These are phyloP conservation scores for Simmondsia chinensis DNA, from an alignment of 148 eudicot genomes.

Conservation along the genomic window DNA sequence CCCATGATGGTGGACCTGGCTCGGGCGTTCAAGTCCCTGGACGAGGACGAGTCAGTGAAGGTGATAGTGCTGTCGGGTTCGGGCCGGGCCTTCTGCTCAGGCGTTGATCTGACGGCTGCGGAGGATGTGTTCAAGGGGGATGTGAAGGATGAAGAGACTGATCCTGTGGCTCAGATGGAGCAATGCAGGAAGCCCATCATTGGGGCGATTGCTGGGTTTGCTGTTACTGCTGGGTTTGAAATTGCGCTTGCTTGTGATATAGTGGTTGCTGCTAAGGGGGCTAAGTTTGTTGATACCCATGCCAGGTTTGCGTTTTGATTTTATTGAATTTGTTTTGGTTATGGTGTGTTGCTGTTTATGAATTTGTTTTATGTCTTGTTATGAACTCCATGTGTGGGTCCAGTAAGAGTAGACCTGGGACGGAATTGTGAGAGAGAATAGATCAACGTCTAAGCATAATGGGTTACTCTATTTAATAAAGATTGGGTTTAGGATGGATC, in stretches of 20 bases:
- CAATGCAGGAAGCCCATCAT: constrained; percentile 66
- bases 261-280: constrained; percentile 59
- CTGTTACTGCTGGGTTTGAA: constrained; percentile 92
- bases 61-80: constrained; percentile 75
- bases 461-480: too few species aligned
- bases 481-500: too few species aligned
- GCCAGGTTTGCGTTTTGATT: constrained; percentile 38
- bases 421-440: too few species aligned
- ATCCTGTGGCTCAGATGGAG: constrained; percentile 86
- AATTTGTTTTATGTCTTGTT: too few species aligned
- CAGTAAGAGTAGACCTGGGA: too few species aligned
- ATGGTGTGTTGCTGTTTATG: background rate
- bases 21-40: constrained; percentile 44
- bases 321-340: background rate
- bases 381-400: too few species aligned
- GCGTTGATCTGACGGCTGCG: constrained; percentile 82
- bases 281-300: constrained; percentile 87
- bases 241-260: constrained; percentile 90
- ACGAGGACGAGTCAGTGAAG: constrained; percentile 50
- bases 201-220: constrained; percentile 77
- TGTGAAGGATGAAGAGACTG: constrained; percentile 58
- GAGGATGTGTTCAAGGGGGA: constrained; percentile 91
- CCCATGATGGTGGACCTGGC: constrained; percentile 65
- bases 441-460: too few species aligned
- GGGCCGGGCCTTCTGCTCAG: constrained; percentile 88